Evolutionary conservation across 805 yeast genomes (phyloP).

Genomic region (Starmerella stellata): DNA sequence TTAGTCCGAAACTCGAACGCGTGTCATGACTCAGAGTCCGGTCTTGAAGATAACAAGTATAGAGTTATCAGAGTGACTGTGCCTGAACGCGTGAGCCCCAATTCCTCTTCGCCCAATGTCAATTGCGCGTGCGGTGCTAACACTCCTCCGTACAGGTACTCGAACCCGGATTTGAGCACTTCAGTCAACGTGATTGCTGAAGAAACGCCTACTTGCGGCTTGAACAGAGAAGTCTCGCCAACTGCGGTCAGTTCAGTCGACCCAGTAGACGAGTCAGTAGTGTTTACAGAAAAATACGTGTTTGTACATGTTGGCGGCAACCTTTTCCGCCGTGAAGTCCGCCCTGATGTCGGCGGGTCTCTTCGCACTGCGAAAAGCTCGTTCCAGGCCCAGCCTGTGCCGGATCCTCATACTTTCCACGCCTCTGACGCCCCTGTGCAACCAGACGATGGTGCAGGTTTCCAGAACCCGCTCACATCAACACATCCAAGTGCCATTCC

Average conservation of each 20-base stretch:
- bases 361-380: background rate
- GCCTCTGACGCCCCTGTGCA: too few relatives aligned
- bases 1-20: conserved; percentile 6
- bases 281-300: conserved; percentile 15
- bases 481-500: too few relatives aligned
- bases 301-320: conserved; percentile 24
- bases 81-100: too few relatives aligned
- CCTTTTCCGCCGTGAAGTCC: conserved; percentile 18
- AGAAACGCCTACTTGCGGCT: too few relatives aligned
- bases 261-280: conserved; percentile 10
- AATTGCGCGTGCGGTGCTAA: too few relatives aligned
- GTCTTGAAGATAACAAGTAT: background rate
- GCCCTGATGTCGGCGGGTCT: conserved; percentile 3
- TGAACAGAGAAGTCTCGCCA: background rate
- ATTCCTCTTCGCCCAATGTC: too few relatives aligned
- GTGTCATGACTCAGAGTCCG: background rate
- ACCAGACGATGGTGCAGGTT: too few relatives aligned
- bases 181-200: too few relatives aligned
- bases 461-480: too few relatives aligned
- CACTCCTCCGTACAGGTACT: too few relatives aligned
- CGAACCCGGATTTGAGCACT: too few relatives aligned
- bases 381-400: background rate
- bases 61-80: background rate
- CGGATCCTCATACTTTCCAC: too few relatives aligned
- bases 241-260: background rate